Percentiles rank a stretch among this genome's conserved stretches.
These are phyloP conservation scores for Leptographium radiaticola DNA, from an alignment of 2,329 filamentous ascomycete species.

Conservation along the genomic window DNA sequence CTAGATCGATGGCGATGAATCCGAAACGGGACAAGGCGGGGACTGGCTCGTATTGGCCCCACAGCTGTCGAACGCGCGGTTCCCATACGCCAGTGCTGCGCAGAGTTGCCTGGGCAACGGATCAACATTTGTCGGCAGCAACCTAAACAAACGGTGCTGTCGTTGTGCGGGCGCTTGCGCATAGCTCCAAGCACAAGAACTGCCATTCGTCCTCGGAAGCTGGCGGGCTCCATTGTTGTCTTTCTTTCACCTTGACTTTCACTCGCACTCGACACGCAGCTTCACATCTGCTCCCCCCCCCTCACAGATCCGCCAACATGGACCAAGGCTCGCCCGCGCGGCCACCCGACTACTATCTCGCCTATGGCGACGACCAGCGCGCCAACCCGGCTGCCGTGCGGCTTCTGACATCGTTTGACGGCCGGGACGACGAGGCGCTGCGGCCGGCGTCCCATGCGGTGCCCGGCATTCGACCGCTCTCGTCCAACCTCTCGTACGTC, in stretches of 20 bases:
- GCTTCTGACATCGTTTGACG: slow-evolving; percentile 48
- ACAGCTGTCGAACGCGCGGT: too few relatives aligned
- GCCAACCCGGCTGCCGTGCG: slow-evolving; percentile 40
- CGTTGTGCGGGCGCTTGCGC: too few relatives aligned
- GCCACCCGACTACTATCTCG: slow-evolving; percentile 40
- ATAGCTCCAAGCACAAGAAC: too few relatives aligned
- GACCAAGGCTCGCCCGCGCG: slow-evolving; percentile 36
- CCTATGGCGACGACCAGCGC: slow-evolving; percentile 39
- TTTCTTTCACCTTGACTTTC: neutral
- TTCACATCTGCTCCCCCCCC: neutral
- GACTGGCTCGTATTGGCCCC: too few relatives aligned
- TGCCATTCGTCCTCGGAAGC: too few relatives aligned
- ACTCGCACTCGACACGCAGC: neutral
- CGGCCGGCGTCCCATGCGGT: neutral
- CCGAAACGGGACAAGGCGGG: too few relatives aligned
- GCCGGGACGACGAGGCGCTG: slow-evolving; percentile 5
- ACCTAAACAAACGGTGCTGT: too few relatives aligned
- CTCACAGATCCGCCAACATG: slow-evolving; percentile 21
- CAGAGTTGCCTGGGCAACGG: too few relatives aligned
- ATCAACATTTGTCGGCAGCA: too few relatives aligned
- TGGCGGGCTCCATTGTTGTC: neutral
- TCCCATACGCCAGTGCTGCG: too few relatives aligned
- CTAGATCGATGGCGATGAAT: too few relatives aligned
- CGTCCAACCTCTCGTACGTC: slow-evolving; percentile 17
- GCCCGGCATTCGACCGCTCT: slow-evolving; percentile 21